Percentiles rank a stretch among this genome's conserved stretches.
phyloP scores from a whole-genome alignment of 352 stramenopile species.

The Globisporangium acanthophoron region DNA sequence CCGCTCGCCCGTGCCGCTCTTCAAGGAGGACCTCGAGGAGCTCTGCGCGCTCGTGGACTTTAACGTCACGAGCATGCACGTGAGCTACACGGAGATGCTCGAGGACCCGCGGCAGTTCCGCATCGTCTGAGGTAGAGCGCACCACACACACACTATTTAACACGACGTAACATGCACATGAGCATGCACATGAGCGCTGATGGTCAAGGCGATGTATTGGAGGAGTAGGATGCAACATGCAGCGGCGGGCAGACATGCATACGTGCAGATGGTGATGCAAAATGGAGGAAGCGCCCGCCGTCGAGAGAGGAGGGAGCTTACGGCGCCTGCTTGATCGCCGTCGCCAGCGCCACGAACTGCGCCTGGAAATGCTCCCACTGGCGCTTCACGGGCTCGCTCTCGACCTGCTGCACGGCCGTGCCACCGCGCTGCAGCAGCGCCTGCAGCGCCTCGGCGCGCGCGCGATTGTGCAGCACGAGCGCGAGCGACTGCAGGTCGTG shows the following conservation, averaged over 20 bases:
- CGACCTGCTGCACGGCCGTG: conserved; percentile 41
- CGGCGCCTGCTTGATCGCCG: conserved; percentile 66
- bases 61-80: conserved; percentile 6
- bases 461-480: conserved; percentile 71
- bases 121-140: conserved; percentile 1
- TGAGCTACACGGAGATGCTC: background rate
- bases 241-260: background rate
- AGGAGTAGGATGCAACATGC: background rate
- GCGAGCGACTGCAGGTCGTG: conserved; percentile 57
- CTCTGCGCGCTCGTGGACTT: conserved; percentile 30
- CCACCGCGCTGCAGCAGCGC: conserved; percentile 67
- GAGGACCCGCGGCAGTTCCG: conserved; percentile 4
- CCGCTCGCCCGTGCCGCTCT: conserved; percentile 23
- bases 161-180: too few relatives aligned
- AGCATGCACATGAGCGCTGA: too few relatives aligned
- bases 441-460: conserved; percentile 64
- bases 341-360: conserved; percentile 70
- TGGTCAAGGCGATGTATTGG: background rate
- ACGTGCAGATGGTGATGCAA: conserved; percentile 1
- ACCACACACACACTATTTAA: background rate
- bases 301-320: conserved; percentile 8
- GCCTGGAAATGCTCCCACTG: conserved; percentile 62
- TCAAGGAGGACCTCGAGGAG: conserved; percentile 34
- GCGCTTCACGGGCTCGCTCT: conserved; percentile 38
- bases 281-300: background rate